These are phyloP conservation scores for Leccinum solheimii DNA, from an alignment of 1,284 basidiomycete genomes.

Conservation along the genomic window DNA sequence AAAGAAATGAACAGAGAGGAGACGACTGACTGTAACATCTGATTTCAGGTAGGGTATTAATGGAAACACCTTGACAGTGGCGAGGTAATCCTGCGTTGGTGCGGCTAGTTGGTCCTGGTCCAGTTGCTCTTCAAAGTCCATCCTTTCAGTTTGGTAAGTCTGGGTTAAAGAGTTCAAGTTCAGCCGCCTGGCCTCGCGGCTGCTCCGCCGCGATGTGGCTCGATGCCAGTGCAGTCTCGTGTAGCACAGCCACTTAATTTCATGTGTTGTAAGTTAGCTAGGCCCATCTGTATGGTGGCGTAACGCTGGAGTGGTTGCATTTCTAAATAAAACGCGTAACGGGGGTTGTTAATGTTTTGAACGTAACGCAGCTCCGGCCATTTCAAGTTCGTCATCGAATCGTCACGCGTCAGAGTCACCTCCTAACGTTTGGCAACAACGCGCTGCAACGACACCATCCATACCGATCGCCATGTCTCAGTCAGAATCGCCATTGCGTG, in stretches of 20 bases:
- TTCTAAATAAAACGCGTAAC: no score
- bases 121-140: conserved; percentile 53
- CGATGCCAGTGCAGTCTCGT: background rate
- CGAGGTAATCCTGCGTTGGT: conserved; percentile 55
- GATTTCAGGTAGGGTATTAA: conserved; percentile 68
- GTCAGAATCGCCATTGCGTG: no score
- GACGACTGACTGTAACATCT: conserved; percentile 60
- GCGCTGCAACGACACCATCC: no score
- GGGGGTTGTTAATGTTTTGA: no score
- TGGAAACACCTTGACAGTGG: conserved; percentile 71
- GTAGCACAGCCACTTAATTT: background rate
- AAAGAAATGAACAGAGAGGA: background rate
- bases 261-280: no score
- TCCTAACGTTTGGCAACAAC: no score
- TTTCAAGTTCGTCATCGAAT: no score
- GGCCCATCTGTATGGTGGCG: no score
- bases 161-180: background rate
- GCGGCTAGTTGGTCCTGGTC: conserved; percentile 41
- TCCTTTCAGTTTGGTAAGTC: conserved; percentile 18
- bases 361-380: no score
- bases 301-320: no score
- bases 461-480: no score
- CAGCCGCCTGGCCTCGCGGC: background rate
- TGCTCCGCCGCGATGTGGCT: background rate
- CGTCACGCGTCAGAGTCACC: no score